Base-by-base conservation (phyloP, 352 stramenopile genomes). In the Globisporangium okanoganense region DNA sequence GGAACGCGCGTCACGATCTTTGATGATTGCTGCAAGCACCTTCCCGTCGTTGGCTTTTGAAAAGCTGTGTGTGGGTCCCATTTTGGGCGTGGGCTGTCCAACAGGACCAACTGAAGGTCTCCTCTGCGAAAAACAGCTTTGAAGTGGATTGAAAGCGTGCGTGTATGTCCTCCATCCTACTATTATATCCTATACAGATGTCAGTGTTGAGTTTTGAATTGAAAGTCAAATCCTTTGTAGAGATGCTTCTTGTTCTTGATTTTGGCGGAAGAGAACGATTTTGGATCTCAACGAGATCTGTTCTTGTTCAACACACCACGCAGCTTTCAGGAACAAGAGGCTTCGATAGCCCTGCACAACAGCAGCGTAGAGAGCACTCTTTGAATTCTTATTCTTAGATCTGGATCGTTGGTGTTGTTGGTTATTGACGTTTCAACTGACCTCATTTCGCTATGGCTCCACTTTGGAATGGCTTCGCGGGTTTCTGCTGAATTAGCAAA, bases 1-100 rank as follows among this genome's bases (percentile, higher is more conserved):
- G 31, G 52, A 58, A 58, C 33, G 35, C 35, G 52, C 51, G 51
- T 58, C 51, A 47, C 51, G 33, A 58, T 58, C 51, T 47, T 58
- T 24, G n/a, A 58, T 58, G 51, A 55, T 55, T 53, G 47, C 25
- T 20, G 25, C 48, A 55, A 6, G 25, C 13, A 22, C 18, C 35
- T 41, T 41, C 35, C 36, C 36, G 12, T 40, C n/a, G n/a, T n/a
- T n/a, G n/a, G n/a, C n/a, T n/a, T 35, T 35, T 3, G 7, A 35
- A 35, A 35, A 35, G 29, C 29, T 31, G 44, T 20, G 22, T n/a
- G 27, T 31, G 22, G 47, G 36, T 43, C 13, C 36, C 36, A 18
- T 43, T 43, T 14, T 41, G 35, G 18, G 4, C 12, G 35, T 41
- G 10, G 0, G 31, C 31, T 36, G 31, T 36, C 31, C 31, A 36